Conservation (phyloP, 2,329 filamentous ascomycete species). For the Rutstroemia sydowiana region DNA sequence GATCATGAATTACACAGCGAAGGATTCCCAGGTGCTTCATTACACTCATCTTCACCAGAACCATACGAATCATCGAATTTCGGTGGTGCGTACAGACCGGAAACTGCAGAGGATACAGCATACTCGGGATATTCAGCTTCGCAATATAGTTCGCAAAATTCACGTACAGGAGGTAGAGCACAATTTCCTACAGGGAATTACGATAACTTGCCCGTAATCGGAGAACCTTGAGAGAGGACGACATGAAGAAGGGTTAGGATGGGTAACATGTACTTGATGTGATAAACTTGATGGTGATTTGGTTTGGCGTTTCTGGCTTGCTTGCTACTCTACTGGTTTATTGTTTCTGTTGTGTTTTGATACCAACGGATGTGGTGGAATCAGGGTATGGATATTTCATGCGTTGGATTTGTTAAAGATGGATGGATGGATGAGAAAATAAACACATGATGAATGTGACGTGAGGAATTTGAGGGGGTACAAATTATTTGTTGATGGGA, state of each 20-base stretch:
- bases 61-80: slow-evolving; percentile 14
- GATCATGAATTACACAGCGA: slow-evolving; percentile 23
- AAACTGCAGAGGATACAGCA: slow-evolving; percentile 29
- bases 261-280: no score
- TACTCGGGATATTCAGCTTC: slow-evolving; percentile 40
- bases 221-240: neutral
- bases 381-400: neutral
- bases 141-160: slow-evolving; percentile 4
- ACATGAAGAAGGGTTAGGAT: slow-evolving; percentile 1
- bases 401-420: neutral
- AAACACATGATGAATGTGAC: neutral
- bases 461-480: neutral
- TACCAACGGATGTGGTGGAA: slow-evolving; percentile 2
- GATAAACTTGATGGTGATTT: neutral
- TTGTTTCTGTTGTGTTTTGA: slow-evolving; percentile 1
- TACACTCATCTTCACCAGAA: slow-evolving; percentile 9
- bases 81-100: slow-evolving; percentile 16
- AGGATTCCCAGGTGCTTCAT: slow-evolving; percentile 9
- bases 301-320: neutral
- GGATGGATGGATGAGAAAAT: neutral
- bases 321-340: neutral
- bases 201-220: slow-evolving; percentile 30
- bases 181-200: slow-evolving; percentile 53
- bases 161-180: slow-evolving; percentile 17
- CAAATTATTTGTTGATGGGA: neutral